Percentiles rank a stretch among this genome's conserved stretches.
Evolutionary conservation across 208 protist genomes (phyloP).

Genomic region (Leishmania tropica): DNA sequence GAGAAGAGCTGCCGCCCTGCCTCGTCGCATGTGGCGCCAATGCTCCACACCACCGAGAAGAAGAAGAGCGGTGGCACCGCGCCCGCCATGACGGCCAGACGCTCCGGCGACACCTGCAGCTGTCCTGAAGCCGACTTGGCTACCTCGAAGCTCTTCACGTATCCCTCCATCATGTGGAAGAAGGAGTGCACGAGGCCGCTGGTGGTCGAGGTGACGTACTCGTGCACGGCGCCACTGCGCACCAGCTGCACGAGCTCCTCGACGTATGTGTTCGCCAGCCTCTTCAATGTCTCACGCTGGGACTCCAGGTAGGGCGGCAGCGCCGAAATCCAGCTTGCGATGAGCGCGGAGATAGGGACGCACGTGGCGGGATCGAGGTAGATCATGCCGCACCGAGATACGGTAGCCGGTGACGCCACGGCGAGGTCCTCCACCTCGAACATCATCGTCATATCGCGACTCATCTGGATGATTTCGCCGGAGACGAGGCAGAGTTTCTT

Average conservation of each 20-base stretch:
- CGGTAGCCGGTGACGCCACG: conserved; percentile 97
- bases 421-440: conserved; percentile 98
- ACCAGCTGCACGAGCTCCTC: conserved; percentile 85
- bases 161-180: conserved; percentile 95
- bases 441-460: conserved; percentile 96
- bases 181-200: conserved; percentile 92
- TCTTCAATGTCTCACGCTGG: conserved; percentile 53
- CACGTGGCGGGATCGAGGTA: conserved; percentile 96
- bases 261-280: conserved; percentile 85
- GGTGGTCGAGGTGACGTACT: conserved; percentile 95
- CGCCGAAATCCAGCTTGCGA: conserved; percentile 85
- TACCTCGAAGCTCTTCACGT: conserved; percentile 70
- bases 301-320: conserved; percentile 83
- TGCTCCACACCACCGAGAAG: conserved; percentile 96
- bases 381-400: conserved; percentile 98
- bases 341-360: conserved; percentile 67
- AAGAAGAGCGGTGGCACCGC: conserved; percentile 93
- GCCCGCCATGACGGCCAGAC: conserved; percentile 47
- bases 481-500: conserved; percentile 97
- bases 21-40: conserved; percentile 95
- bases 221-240: conserved; percentile 62
- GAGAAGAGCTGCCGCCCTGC: conserved; percentile 91
- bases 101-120: conserved; percentile 44
- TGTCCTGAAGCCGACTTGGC: conserved; percentile 16
- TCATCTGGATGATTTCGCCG: conserved; percentile 96